Percentiles rank a stretch among this genome's conserved stretches.
phyloP scores from a whole-genome alignment of 805 yeast genomes.

The Metschnikowia gelsemii region DNA sequence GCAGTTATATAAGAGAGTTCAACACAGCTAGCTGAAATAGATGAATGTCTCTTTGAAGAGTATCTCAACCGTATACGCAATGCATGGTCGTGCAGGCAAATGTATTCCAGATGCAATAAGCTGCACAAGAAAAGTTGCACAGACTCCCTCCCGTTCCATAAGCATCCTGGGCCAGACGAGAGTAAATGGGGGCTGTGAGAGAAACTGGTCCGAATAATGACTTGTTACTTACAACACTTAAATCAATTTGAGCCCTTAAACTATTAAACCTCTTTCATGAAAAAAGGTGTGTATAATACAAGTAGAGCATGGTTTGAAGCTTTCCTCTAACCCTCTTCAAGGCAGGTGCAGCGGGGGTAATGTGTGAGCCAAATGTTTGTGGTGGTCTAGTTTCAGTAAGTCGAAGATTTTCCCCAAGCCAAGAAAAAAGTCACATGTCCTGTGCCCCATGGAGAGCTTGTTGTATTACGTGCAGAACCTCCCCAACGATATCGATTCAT shows the following conservation, averaged over 20 bases:
- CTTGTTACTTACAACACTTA: too few species aligned
- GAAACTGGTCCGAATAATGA: too few species aligned
- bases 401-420: constrained; percentile 10
- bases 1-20: constrained; percentile 9
- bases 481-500: too few species aligned
- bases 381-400: constrained; percentile 9
- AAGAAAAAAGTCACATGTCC: constrained; percentile 7
- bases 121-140: constrained; percentile 6
- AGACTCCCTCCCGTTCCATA: constrained; percentile 1
- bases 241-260: too few species aligned
- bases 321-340: background rate
- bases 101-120: constrained; percentile 13
- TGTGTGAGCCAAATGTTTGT: background rate
- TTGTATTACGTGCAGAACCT: too few species aligned
- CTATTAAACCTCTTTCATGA: background rate
- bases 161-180: too few species aligned
- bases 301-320: constrained; percentile 5
- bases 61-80: constrained; percentile 11
- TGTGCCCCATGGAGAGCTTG: constrained; percentile 1
- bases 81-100: constrained; percentile 9
- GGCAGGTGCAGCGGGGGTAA: constrained; percentile 10
- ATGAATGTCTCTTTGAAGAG: constrained; percentile 2
- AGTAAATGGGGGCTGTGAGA: too few species aligned
- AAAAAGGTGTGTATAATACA: background rate
- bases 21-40: constrained; percentile 9